These are phyloP conservation scores for Scortechinia acanthostroma DNA, from an alignment of 2,329 filamentous ascomycete species.

Conservation along the genomic window DNA sequence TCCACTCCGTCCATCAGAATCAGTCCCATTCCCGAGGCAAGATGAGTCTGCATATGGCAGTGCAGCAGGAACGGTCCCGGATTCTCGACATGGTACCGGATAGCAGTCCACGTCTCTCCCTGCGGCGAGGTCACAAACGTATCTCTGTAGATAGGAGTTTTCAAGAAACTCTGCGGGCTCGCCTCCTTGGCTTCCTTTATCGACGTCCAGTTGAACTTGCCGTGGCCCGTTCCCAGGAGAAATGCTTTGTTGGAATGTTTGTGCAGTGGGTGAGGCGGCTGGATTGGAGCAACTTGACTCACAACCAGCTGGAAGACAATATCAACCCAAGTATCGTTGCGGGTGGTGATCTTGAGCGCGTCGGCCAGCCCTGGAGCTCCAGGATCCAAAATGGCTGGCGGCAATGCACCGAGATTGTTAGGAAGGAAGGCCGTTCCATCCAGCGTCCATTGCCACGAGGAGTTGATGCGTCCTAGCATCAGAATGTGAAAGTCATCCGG, in stretches of 20 bases:
- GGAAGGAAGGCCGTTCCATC: conserved; percentile 16
- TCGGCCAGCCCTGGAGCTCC: conserved; percentile 9
- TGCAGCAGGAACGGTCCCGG: conserved; percentile 25
- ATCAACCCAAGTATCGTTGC: conserved; percentile 25
- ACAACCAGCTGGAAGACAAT: conserved; percentile 19
- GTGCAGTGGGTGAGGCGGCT: conserved; percentile 31
- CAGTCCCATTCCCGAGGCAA: conserved; percentile 23
- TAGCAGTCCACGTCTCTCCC: conserved; percentile 18
- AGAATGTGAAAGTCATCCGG: conserved; percentile 11
- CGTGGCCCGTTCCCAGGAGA: conserved; percentile 26
- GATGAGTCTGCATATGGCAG: conserved; percentile 25
- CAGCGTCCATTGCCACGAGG: conserved; percentile 26
- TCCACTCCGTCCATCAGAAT: conserved; percentile 26
- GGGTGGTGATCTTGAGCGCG: conserved; percentile 18
- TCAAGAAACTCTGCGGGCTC: conserved; percentile 26
- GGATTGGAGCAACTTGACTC: conserved; percentile 15
- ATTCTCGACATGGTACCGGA: conserved; percentile 24
- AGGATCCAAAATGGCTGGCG: conserved; percentile 23
- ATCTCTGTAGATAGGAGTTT: conserved; percentile 29
- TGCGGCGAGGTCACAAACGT: conserved; percentile 21
- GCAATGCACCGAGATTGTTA: conserved; percentile 12
- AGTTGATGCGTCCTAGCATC: conserved; percentile 7
- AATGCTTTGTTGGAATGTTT: conserved; percentile 37
- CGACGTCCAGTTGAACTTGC: conserved; percentile 26
- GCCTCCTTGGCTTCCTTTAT: conserved; percentile 24